A percentile compares a stretch with the other conserved stretches of the same genome.
These are phyloP conservation scores for Ceratocystis ficicola DNA, from an alignment of 2,329 filamentous ascomycete species.

Conservation along the genomic window DNA sequence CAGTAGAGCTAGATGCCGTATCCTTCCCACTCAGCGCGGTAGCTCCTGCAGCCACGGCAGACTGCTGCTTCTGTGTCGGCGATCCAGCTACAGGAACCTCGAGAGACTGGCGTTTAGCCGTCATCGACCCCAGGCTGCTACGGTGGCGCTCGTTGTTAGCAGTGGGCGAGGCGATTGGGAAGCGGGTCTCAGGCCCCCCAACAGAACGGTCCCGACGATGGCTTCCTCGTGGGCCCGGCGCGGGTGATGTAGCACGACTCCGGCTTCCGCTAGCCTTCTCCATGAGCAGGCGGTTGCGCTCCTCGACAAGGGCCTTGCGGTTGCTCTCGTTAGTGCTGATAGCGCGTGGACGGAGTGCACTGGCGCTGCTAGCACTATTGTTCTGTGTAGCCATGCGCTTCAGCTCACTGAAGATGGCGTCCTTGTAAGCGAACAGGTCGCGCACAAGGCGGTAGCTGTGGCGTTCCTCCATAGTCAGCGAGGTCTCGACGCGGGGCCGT, in stretches of 20 bases:
- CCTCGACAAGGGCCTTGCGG: conserved; percentile 85
- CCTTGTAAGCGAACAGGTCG: conserved; percentile 87
- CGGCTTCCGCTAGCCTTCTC: conserved; percentile 52
- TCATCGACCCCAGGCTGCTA: conserved; percentile 39
- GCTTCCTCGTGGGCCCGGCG: conserved; percentile 41
- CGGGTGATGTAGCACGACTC: conserved; percentile 63
- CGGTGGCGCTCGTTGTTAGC: conserved; percentile 42
- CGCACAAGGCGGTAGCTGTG: conserved; percentile 82
- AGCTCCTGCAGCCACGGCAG: conserved; percentile 22
- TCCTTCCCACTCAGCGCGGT: conserved; percentile 24
- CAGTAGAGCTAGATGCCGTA: conserved; percentile 21
- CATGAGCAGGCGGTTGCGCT: conserved; percentile 71
- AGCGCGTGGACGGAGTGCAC: conserved; percentile 56
- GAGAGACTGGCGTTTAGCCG: conserved; percentile 54
- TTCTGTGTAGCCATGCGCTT: conserved; percentile 74
- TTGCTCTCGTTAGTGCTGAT: conserved; percentile 95
- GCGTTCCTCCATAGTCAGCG: conserved; percentile 87
- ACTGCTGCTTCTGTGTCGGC: conserved; percentile 23
- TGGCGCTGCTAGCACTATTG: conserved; percentile 43
- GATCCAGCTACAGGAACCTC: conserved; percentile 56
- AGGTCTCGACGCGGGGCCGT: conserved; percentile 74
- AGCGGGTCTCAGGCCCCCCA: conserved; percentile 61
- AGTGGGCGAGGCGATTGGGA: conserved; percentile 64
- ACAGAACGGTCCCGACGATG: conserved; percentile 75
- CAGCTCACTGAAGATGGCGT: conserved; percentile 86